phyloP scores from a whole-genome alignment of 2,329 filamentous ascomycete species.

The Emydomyces testavorans region DNA sequence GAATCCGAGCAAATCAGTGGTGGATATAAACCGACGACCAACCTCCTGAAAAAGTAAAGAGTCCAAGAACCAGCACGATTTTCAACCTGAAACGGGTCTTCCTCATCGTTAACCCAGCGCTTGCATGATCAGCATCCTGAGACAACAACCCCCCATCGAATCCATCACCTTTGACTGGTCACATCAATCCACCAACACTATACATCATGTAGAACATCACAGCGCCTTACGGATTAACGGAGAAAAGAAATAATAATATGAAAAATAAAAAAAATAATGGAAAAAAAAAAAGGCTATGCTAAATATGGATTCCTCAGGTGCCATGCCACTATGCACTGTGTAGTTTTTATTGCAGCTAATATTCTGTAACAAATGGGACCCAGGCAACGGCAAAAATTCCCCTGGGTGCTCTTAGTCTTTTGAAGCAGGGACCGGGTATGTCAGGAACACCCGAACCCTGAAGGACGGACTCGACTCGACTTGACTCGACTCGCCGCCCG shows the following conservation, averaged over 20 bases:
- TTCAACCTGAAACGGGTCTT: slow-evolving; percentile 3
- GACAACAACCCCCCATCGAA: slow-evolving; percentile 2
- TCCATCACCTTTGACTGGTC: background rate
- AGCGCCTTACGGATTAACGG: too few species aligned
- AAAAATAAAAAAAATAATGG: too few species aligned
- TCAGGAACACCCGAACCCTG: slow-evolving; percentile 10
- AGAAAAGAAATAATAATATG: too few species aligned
- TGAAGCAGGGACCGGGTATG: slow-evolving; percentile 5
- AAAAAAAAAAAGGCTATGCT: too few species aligned
- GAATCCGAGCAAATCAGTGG: too few species aligned
- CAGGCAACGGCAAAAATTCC: background rate
- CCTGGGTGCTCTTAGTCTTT: background rate
- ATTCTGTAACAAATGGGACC: background rate
- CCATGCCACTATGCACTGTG: too few species aligned
- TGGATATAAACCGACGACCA: too few species aligned
- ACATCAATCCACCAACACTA: too few species aligned
- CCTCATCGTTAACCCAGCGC: slow-evolving; percentile 5
- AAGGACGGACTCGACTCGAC: background rate
- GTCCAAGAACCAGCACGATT: background rate
- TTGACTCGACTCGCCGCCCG: too few species aligned
- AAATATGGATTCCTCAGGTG: too few species aligned
- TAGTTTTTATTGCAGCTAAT: too few species aligned
- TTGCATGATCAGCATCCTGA: slow-evolving; percentile 12
- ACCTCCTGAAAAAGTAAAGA: background rate
- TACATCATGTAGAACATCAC: too few species aligned